phyloP scores from a whole-genome alignment of 106 monocot species.

The Agapanthus africanus region DNA sequence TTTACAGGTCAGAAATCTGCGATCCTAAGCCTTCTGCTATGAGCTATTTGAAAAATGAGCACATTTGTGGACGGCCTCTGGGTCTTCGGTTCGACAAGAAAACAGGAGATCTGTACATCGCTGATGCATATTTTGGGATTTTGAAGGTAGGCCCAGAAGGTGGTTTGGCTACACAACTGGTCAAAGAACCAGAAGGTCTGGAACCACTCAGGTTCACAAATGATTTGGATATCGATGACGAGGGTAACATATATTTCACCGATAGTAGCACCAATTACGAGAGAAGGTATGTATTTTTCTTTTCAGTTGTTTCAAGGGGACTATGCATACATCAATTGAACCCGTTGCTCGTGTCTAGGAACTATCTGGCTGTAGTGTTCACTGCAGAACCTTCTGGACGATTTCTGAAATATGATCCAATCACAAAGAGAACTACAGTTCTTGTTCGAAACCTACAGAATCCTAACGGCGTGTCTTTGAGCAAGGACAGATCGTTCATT shows the following conservation, averaged over 20 bases:
- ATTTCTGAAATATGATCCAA: slow-evolving; percentile 47
- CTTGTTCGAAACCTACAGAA: slow-evolving; percentile 36
- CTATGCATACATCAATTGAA: too few species aligned
- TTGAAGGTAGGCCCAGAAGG: slow-evolving; percentile 62
- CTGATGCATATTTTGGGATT: slow-evolving; percentile 68
- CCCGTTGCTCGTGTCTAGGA: slow-evolving; percentile 19
- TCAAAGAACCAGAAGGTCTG: slow-evolving; percentile 44
- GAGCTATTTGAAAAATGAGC: slow-evolving; percentile 52
- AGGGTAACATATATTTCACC: slow-evolving; percentile 63
- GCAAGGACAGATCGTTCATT: slow-evolving; percentile 54
- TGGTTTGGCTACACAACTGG: slow-evolving; percentile 41
- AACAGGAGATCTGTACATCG: slow-evolving; percentile 63
- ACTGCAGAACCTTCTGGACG: slow-evolving; percentile 51
- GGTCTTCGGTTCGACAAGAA: slow-evolving; percentile 56
- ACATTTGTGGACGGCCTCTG: slow-evolving; percentile 45
- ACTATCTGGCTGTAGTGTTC: slow-evolving; percentile 43
- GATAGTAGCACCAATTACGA: slow-evolving; percentile 64
- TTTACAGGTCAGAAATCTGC: slow-evolving; percentile 41
- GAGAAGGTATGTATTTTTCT: slow-evolving; percentile 40
- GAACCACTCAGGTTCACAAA: slow-evolving; percentile 48
- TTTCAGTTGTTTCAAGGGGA: too few species aligned
- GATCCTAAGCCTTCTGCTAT: slow-evolving; percentile 34
- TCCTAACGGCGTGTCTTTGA: slow-evolving; percentile 60
- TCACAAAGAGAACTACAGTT: slow-evolving; percentile 37
- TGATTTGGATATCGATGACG: slow-evolving; percentile 52